Evolutionary conservation across 2,329 filamentous ascomycete species (phyloP).

Genomic region (Fusarium protoensiforme): DNA sequence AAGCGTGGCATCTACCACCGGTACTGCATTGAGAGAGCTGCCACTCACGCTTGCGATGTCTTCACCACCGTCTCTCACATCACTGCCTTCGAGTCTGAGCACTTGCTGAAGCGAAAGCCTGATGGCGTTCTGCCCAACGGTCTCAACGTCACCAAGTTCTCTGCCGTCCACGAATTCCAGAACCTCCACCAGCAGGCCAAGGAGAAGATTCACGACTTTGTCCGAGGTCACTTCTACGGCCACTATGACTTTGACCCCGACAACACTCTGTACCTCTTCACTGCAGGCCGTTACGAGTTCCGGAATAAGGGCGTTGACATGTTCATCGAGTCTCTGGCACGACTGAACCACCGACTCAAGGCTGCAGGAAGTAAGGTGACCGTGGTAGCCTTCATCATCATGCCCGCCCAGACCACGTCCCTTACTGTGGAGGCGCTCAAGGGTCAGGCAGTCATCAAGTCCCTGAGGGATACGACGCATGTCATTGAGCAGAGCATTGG

Average conservation of each 20-base stretch:
- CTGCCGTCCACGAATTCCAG: constrained; percentile 98
- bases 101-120: constrained; percentile 95
- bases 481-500: constrained; percentile 94
- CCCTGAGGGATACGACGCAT: constrained; percentile 89
- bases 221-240: constrained; percentile 97
- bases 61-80: constrained; percentile 99
- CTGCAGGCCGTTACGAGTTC: constrained; percentile 96
- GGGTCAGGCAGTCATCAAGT: constrained; percentile 97
- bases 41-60: constrained; percentile 91
- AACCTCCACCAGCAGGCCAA: constrained; percentile 97
- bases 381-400: constrained; percentile 97
- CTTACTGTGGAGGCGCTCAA: constrained; percentile 95
- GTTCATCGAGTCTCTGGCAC: constrained; percentile 97
- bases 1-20: constrained; percentile 99
- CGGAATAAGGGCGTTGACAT: constrained; percentile 99
- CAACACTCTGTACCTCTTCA: constrained; percentile 98
- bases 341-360: constrained; percentile 94
- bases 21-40: constrained; percentile 96
- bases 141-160: constrained; percentile 96
- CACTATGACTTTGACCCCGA: constrained; percentile 98
- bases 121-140: constrained; percentile 97
- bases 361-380: constrained; percentile 86
- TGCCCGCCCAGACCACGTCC: constrained; percentile 96
- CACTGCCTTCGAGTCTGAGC: constrained; percentile 97
- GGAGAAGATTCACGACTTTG: constrained; percentile 98